These are phyloP conservation scores for Boletus rubropictus DNA, from an alignment of 768 basidiomycete genomes.

Conservation along the genomic window DNA sequence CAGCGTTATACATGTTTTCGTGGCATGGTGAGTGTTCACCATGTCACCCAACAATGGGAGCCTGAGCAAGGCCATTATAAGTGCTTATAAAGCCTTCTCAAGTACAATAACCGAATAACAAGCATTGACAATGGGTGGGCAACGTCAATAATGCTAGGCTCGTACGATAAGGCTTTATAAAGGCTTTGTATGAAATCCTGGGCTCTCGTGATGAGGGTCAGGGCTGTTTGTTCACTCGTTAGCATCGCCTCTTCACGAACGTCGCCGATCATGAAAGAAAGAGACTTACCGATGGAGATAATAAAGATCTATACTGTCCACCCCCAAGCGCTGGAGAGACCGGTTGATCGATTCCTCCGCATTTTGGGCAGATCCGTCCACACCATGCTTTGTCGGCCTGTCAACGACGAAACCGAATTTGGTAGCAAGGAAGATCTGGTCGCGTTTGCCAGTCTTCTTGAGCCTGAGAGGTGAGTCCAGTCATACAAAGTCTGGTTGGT, in stretches of 20 bases:
- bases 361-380: constrained; percentile 39
- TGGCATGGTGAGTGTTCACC: no score
- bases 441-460: constrained; percentile 39
- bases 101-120: no score
- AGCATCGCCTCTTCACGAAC: background rate
- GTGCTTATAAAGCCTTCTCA: no score
- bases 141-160: no score
- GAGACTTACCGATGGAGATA: constrained; percentile 38
- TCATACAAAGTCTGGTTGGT: no score
- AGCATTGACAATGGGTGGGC: no score
- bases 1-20: no score
- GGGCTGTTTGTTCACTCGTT: constrained; percentile 23
- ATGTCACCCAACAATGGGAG: no score
- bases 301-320: constrained; percentile 41
- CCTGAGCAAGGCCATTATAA: no score
- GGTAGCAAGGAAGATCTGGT: constrained; percentile 55
- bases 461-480: constrained; percentile 31
- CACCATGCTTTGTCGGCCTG: constrained; percentile 13
- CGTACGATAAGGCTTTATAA: no score
- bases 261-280: background rate
- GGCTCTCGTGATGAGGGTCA: no score
- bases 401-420: constrained; percentile 43
- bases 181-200: no score
- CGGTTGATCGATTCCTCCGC: constrained; percentile 33
- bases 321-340: constrained; percentile 39